These are phyloP conservation scores for Trichoderma erinaceum DNA, from an alignment of 495 filamentous ascomycete genomes.

Conservation along the genomic window DNA sequence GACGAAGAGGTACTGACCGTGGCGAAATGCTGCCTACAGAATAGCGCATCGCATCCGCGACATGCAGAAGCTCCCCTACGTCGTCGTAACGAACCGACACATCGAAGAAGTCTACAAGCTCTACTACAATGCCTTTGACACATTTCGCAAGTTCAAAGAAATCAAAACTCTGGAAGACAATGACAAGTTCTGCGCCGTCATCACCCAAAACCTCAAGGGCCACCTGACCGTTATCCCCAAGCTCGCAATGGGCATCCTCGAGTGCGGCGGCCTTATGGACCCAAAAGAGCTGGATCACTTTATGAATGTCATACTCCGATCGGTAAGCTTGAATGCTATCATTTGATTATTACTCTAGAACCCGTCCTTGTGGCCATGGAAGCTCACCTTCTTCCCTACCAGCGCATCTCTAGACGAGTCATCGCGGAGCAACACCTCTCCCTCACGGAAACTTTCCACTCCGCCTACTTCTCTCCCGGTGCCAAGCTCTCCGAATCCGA, in stretches of 20 bases:
- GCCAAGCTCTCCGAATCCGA: constrained; percentile 69
- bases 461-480: constrained; percentile 83
- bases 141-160: constrained; percentile 72
- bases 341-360: background rate
- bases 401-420: constrained; percentile 90
- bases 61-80: constrained; percentile 94
- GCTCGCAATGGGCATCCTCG: constrained; percentile 86
- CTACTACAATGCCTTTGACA: constrained; percentile 94
- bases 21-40: constrained; percentile 33
- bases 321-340: constrained; percentile 49
- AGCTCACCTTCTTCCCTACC: constrained; percentile 12
- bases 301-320: constrained; percentile 89
- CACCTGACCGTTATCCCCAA: constrained; percentile 91
- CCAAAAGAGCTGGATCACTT: constrained; percentile 79
- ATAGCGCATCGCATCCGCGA: constrained; percentile 91
- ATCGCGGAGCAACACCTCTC: constrained; percentile 97
- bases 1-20: background rate
- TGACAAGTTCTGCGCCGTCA: constrained; percentile 75
- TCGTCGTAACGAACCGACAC: constrained; percentile 91
- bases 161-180: constrained; percentile 86
- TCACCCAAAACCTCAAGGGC: constrained; percentile 72
- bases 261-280: constrained; percentile 73
- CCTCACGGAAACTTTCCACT: constrained; percentile 92
- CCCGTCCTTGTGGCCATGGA: background rate
- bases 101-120: constrained; percentile 92